Evolutionary conservation across 2,329 filamentous ascomycete genomes (phyloP), one percentile per base, ranked within the genome.

Genomic region (Xylariomycetidae sp.): DNA sequence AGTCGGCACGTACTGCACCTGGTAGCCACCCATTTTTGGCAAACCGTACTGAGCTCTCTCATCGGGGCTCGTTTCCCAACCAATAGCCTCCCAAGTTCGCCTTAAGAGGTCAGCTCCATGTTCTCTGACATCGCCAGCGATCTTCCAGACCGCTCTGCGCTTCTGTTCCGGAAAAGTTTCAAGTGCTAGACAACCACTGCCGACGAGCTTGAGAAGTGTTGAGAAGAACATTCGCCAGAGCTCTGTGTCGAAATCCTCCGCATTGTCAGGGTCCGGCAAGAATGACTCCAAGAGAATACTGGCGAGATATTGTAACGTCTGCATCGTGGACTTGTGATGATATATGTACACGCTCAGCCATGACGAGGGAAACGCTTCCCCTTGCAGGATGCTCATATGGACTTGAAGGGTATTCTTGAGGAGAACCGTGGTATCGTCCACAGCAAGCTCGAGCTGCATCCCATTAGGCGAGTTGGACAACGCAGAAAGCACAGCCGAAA

Each of bases 161-260:
- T 97, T 98, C 63, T 98, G 92, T 58, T 98, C 94, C 0, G 92
- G 88, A 54, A 96, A 97, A 0, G 89, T 95, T 57, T 98, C 92
- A 23, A 98, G 73, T 0, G 92, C 89, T 14, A 98, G 72, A 0
- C 84, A 86, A 22, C 89, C 81, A 51, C 88, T 96, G 5, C 87
- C 86, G 3, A 98, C 87, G 3, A 97, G 80, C 53, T 86, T 88
- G 17, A 98, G 71, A 18, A 98, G 67, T 0, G 88, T 90, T 13
- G 82, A 84, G 56, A 98, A 96, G 64, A 95, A 96, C 19, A 84
- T 71, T 45, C 90, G 89, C 92, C 92, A 98, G 10, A 97, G 67
- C 37, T 94, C 86, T 9, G 88, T 96, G 53, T 94, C 88, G 60
- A 97, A 98, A 10, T 72, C 75, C 51, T 96, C 90, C 1, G 88